A percentile compares a stretch with the other conserved stretches of the same genome.
phyloP scores from a whole-genome alignment of 1,284 basidiomycete species.

The Melanopsichium pennsylvanicum region DNA sequence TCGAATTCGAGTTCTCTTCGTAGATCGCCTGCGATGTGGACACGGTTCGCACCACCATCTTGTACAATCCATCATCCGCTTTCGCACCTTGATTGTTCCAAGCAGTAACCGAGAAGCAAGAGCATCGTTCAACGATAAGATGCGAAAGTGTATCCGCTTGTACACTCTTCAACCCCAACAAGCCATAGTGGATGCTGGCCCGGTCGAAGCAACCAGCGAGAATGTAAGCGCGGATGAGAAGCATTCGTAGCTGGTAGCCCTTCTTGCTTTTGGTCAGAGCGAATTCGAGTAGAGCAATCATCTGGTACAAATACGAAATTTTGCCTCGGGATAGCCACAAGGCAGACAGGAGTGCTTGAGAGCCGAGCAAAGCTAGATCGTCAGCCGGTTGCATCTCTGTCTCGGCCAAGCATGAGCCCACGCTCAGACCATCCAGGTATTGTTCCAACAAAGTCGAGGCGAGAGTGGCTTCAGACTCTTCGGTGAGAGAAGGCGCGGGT shows the following conservation, averaged over 20 bases:
- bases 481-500: slow-evolving; percentile 3
- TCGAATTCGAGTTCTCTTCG: slow-evolving; percentile 40
- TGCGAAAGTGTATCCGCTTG: slow-evolving; percentile 49
- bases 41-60: slow-evolving; percentile 12
- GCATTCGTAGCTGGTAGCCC: slow-evolving; percentile 53
- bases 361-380: slow-evolving; percentile 79
- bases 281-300: slow-evolving; percentile 34
- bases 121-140: slow-evolving; percentile 24
- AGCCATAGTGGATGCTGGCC: slow-evolving; percentile 31
- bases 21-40: slow-evolving; percentile 41
- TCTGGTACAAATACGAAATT: slow-evolving; percentile 13
- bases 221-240: slow-evolving; percentile 39
- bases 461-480: slow-evolving; percentile 8
- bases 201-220: slow-evolving; percentile 37
- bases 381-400: slow-evolving; percentile 88
- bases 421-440: slow-evolving; percentile 72
- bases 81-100: not conserved
- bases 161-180: slow-evolving; percentile 44
- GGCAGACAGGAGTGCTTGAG: slow-evolving; percentile 74
- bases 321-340: slow-evolving; percentile 14
- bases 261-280: slow-evolving; percentile 42
- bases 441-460: slow-evolving; percentile 47
- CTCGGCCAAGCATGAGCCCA: slow-evolving; percentile 73
- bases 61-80: slow-evolving; percentile 25
- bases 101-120: slow-evolving; percentile 2